These are phyloP conservation scores for Ophiostoma sp. DNA, from an alignment of 2,329 filamentous ascomycete species.

Conservation along the genomic window DNA sequence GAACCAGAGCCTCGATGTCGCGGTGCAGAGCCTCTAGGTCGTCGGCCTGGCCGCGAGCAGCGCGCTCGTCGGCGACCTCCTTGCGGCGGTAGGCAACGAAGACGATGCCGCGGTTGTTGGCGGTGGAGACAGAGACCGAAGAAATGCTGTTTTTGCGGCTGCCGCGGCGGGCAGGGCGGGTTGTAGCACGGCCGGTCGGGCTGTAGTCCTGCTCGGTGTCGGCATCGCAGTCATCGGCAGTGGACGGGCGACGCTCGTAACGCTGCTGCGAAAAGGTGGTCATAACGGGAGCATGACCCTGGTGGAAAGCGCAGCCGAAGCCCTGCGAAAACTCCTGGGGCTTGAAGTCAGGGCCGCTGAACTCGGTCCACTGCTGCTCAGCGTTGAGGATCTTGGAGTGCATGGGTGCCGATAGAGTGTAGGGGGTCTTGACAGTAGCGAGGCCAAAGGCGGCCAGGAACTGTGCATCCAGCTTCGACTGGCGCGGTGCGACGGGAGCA, in stretches of 20 bases:
- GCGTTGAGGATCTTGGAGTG: conserved; percentile 47
- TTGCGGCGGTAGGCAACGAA: conserved; percentile 53
- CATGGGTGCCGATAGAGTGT: conserved; percentile 46
- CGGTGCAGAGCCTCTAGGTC: conserved; percentile 44
- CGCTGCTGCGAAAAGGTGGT: conserved; percentile 17
- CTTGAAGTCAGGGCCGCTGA: conserved; percentile 39
- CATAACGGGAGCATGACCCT: conserved; percentile 31
- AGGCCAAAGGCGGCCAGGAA: conserved; percentile 52
- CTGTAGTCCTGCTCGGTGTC: conserved; percentile 28
- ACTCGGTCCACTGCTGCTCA: conserved; percentile 50
- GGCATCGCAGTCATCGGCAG: conserved; percentile 27
- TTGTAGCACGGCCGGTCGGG: not conserved
- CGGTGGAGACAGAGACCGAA: not conserved
- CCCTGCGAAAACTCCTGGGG: conserved; percentile 43
- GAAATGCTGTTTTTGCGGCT: conserved; percentile 10
- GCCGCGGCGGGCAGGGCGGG: not conserved
- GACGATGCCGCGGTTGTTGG: conserved; percentile 48
- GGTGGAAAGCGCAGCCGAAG: conserved; percentile 51
- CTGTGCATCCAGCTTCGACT: conserved; percentile 36
- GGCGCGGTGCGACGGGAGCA: conserved; percentile 17
- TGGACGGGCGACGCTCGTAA: conserved; percentile 22
- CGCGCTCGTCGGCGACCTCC: conserved; percentile 32
- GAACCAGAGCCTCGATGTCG: conserved; percentile 49
- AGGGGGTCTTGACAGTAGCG: conserved; percentile 45
- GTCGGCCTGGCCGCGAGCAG: conserved; percentile 31